These are phyloP conservation scores for Pythium brachiatum DNA, from an alignment of 352 stramenopile genomes.

Conservation along the genomic window DNA sequence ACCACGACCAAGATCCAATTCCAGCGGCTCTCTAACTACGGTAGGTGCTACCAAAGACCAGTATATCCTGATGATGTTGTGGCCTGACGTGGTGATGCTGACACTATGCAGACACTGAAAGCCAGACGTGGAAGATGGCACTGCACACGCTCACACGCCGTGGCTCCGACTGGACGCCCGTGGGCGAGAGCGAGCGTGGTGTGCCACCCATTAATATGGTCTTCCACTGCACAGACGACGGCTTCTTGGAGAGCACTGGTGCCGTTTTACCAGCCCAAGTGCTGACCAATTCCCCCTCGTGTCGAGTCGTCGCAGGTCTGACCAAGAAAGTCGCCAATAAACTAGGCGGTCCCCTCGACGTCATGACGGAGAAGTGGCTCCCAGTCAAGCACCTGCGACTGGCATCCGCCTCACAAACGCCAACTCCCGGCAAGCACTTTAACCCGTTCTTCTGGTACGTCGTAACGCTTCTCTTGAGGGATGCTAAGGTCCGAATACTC, in stretches of 20 bases:
- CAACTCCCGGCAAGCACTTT: constrained; percentile 39
- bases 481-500: not conserved
- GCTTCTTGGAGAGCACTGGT: constrained; percentile 54
- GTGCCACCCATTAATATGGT: constrained; percentile 64
- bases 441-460: constrained; percentile 76
- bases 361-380: constrained; percentile 86
- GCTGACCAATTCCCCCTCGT: constrained; percentile 67
- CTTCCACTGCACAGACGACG: constrained; percentile 41
- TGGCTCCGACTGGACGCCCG: constrained; percentile 64
- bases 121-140: constrained; percentile 58
- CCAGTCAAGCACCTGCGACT: constrained; percentile 27
- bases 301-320: constrained; percentile 67
- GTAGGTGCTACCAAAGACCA: constrained; percentile 23
- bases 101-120: constrained; percentile 40
- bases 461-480: not conserved
- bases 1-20: constrained; percentile 57
- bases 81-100: not conserved
- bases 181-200: constrained; percentile 63
- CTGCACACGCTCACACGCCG: constrained; percentile 71
- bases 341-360: constrained; percentile 66
- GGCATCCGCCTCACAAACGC: constrained; percentile 6
- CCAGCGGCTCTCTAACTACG: constrained; percentile 69
- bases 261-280: constrained; percentile 40
- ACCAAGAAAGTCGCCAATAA: constrained; percentile 87
- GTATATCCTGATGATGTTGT: not conserved